Conservation (phyloP, 2,329 filamentous ascomycete genomes). For the Aspergillus terreus region DNA sequence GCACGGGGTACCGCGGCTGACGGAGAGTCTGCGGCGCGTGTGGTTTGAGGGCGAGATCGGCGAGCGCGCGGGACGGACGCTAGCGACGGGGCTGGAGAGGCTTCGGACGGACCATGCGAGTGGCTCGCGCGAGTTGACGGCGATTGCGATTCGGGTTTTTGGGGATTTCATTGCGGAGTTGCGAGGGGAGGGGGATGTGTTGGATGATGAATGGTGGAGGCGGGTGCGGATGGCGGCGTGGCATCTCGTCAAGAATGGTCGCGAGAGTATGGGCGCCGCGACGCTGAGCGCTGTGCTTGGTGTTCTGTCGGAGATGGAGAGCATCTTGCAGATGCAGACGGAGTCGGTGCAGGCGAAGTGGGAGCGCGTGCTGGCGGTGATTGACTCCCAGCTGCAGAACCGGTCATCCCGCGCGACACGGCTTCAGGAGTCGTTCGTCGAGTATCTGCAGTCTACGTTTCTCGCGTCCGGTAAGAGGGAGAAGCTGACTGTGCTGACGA, state of each 20-base stretch:
- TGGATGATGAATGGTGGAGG: slow-evolving; percentile 50
- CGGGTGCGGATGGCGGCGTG: slow-evolving; percentile 56
- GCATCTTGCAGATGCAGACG: slow-evolving; percentile 21
- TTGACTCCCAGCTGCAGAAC: slow-evolving; percentile 24
- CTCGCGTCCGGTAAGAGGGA: slow-evolving; percentile 4
- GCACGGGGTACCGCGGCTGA: slow-evolving; percentile 55
- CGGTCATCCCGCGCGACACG: slow-evolving; percentile 19
- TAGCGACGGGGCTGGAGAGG: slow-evolving; percentile 46
- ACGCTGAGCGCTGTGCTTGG: slow-evolving; percentile 43
- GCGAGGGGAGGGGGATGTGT: slow-evolving; percentile 5
- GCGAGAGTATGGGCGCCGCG: slow-evolving; percentile 63
- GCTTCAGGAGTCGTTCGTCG: slow-evolving; percentile 23
- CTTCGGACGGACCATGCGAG: slow-evolving; percentile 57
- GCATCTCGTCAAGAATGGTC: slow-evolving; percentile 62
- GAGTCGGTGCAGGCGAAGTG: slow-evolving; percentile 11
- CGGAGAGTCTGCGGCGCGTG: slow-evolving; percentile 56
- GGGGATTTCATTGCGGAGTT: slow-evolving; percentile 39
- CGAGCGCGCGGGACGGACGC: slow-evolving; percentile 40
- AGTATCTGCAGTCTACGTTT: slow-evolving; percentile 21
- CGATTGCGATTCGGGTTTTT: slow-evolving; percentile 50
- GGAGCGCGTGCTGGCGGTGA: slow-evolving; percentile 19
- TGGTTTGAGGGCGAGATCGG: slow-evolving; percentile 56
- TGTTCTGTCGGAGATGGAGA: slow-evolving; percentile 21
- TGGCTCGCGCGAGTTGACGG: slow-evolving; percentile 57
- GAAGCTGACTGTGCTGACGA: slow-evolving; percentile 52